Percentiles rank a stretch among this genome's conserved stretches.
These are phyloP conservation scores for Ogataea zsoltii DNA, from an alignment of 805 yeast genomes.

Conservation along the genomic window DNA sequence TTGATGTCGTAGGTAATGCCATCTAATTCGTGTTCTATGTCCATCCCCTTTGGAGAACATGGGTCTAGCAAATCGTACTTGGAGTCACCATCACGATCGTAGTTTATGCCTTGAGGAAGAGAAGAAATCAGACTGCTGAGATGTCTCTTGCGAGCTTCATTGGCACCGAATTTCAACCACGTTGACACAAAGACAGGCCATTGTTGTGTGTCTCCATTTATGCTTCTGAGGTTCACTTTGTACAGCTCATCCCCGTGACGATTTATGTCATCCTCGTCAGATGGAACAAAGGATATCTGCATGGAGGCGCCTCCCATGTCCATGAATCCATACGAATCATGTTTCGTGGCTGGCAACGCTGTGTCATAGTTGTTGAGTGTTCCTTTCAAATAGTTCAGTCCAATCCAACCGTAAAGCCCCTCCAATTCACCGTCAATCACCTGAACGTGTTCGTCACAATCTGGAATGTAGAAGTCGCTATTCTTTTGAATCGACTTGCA, in stretches of 20 bases:
- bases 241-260: constrained; percentile 76
- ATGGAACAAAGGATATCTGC: constrained; percentile 91
- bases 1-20: constrained; percentile 49
- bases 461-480: constrained; percentile 54
- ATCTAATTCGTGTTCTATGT: constrained; percentile 46
- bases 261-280: constrained; percentile 53
- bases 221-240: constrained; percentile 60
- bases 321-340: constrained; percentile 80
- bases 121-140: constrained; percentile 52
- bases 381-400: constrained; percentile 79
- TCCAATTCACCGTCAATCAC: constrained; percentile 94
- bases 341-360: constrained; percentile 22
- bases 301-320: constrained; percentile 99
- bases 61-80: constrained; percentile 64
- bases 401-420: constrained; percentile 95
- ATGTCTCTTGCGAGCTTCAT: constrained; percentile 82
- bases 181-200: constrained; percentile 94
- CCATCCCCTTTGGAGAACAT: constrained; percentile 71
- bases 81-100: constrained; percentile 48
- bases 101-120: constrained; percentile 45
- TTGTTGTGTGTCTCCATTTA: constrained; percentile 67
- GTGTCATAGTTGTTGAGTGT: constrained; percentile 51
- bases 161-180: constrained; percentile 98
- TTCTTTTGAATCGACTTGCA: constrained; percentile 58
- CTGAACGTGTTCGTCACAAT: constrained; percentile 72